Evolutionary conservation across 2,329 filamentous ascomycete genomes (phyloP), one percentile per base, ranked within the genome.

Genomic region (Verticillium dahliae): DNA sequence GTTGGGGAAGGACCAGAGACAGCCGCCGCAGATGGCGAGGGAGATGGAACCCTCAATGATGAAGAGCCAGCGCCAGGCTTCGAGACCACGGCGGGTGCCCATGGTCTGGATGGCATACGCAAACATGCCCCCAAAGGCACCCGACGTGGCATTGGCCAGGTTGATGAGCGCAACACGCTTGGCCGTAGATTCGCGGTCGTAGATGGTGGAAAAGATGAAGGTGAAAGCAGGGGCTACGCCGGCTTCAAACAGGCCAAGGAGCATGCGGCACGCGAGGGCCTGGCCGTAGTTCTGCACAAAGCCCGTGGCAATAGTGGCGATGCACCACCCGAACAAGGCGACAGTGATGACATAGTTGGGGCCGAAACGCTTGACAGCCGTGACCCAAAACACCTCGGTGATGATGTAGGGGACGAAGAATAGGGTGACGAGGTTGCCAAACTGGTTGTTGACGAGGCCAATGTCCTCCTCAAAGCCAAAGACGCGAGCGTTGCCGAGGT

Each of bases 401-500:
- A 62, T 35, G 52, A 70, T 69, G 60, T 70, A 68, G 2, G 67
- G 62, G 13, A 71, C 62, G 57, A 61, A 66, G 35, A 84, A 73
- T 65, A 84, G 81, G 63, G 78, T 80, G 4, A 80, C 83, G 11
- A 79, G 79, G 1, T 84, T 70, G 65, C 85, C 85, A 67, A 83
- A 86, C 57, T 87, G 81, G 2, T 81, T 85, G 7, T 82, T 82
- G 6, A 68, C 73, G 79, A 86, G 83, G 1, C 71, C 71, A 0
- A 86, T 72, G 61, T 86, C 84, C 27, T 73, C 61, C 62, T 86
- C 83, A 0, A 86, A 72, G 0, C 78, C 77, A 0, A 81, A 82
- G 37, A 85, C 76, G 4, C 83, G 76, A 0, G 82, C 83, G 67
- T 85, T 82, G 0, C 81, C 79, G 0, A 85, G 73, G 63, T 85